A percentile compares a stretch with the other conserved stretches of the same genome.
phyloP scores from a whole-genome alignment of 768 basidiomycete species.

The Suillus subluteus region DNA sequence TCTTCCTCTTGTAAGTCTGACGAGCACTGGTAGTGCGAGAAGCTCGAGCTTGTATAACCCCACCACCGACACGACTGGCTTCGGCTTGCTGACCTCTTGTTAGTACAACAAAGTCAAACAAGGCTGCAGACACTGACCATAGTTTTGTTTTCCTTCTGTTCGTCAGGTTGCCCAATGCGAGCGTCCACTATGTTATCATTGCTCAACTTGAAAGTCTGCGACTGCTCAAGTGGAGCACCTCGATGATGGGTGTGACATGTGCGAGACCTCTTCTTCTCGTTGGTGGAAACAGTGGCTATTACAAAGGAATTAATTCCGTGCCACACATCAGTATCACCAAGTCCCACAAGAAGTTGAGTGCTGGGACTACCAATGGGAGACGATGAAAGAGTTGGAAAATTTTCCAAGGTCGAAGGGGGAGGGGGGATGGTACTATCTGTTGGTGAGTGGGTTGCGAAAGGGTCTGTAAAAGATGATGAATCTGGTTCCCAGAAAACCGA shows the following conservation, averaged over 20 bases:
- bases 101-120: not conserved
- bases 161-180: not conserved
- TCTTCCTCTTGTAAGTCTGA: not conserved
- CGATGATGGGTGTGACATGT: too few relatives aligned
- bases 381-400: not conserved
- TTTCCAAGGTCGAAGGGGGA: not conserved
- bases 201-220: too few relatives aligned
- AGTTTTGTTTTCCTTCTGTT: not conserved
- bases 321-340: too few relatives aligned
- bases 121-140: not conserved
- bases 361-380: not conserved
- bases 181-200: too few relatives aligned
- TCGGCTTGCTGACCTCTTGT: not conserved
- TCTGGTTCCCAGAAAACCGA: not conserved
- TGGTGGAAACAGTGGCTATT: too few relatives aligned
- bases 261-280: too few relatives aligned
- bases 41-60: not conserved
- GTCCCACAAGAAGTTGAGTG: too few relatives aligned
- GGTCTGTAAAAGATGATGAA: not conserved
- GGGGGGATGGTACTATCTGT: not conserved
- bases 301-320: too few relatives aligned
- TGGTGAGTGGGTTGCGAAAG: not conserved
- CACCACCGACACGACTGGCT: not conserved
- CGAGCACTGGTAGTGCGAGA: not conserved
- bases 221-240: too few relatives aligned